Evolutionary conservation across 805 yeast genomes (phyloP).

Genomic region (Sugiyamaella smithiae): DNA sequence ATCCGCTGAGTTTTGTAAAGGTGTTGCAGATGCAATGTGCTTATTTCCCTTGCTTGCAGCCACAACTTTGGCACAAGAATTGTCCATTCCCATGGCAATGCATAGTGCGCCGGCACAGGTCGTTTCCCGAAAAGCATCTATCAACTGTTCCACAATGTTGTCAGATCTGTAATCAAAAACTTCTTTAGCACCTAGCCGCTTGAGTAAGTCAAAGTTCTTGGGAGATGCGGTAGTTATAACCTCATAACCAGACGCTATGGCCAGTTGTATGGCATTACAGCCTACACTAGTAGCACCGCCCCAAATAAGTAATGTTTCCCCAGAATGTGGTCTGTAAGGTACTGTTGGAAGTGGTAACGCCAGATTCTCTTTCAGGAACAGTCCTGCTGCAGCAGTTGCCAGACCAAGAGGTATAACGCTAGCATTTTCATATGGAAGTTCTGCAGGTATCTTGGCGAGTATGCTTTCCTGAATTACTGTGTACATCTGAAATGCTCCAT

Average conservation of each 20-base stretch:
- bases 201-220: conserved; percentile 42
- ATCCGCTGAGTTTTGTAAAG: background rate
- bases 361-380: conserved; percentile 53
- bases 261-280: conserved; percentile 54
- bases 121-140: background rate
- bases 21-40: background rate
- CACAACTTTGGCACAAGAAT: background rate
- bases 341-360: conserved; percentile 32
- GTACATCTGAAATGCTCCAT: conserved; percentile 60
- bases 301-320: conserved; percentile 25
- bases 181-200: conserved; percentile 45
- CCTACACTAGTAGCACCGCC: conserved; percentile 64
- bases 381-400: conserved; percentile 35
- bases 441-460: conserved; percentile 28
- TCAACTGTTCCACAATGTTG: background rate
- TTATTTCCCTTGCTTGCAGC: background rate
- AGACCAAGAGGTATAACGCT: conserved; percentile 18
- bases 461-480: conserved; percentile 39
- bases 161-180: background rate
- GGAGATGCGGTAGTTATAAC: conserved; percentile 51
- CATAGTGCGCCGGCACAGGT: background rate
- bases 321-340: conserved; percentile 18
- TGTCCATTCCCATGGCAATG: background rate
- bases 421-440: conserved; percentile 10
- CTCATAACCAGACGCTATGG: conserved; percentile 46